A percentile compares a stretch with the other conserved stretches of the same genome.
Evolutionary conservation across 1,284 basidiomycete genomes (phyloP).

Genomic region (Irpex sp.): DNA sequence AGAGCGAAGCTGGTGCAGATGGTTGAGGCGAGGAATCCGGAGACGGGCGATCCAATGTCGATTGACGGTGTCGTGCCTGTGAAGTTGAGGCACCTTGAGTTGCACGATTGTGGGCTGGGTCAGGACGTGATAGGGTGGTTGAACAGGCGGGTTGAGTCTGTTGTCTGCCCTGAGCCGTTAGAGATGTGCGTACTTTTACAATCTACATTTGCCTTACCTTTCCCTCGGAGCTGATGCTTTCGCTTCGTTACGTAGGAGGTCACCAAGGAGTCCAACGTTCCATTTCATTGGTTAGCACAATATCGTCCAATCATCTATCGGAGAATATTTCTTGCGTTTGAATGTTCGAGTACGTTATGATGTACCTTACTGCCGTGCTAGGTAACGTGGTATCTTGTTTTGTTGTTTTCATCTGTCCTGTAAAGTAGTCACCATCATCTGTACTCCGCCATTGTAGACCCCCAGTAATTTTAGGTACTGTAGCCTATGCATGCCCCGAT

Average conservation of each 20-base stretch:
- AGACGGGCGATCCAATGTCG: constrained; percentile 25
- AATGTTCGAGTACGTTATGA: neutral
- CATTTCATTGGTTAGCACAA: neutral
- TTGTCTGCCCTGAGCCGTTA: constrained; percentile 50
- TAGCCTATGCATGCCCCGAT: no score
- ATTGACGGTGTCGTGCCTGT: constrained; percentile 35
- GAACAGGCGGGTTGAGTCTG: constrained; percentile 51
- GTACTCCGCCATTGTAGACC: neutral
- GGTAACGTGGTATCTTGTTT: neutral
- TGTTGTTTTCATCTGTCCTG: neutral
- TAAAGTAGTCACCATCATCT: neutral
- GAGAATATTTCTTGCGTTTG: neutral
- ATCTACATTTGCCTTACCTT: neutral
- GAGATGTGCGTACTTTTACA: constrained; percentile 27
- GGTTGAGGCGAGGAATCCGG: constrained; percentile 65
- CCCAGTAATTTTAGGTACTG: neutral
- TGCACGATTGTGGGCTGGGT: constrained; percentile 63
- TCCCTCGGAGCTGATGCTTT: neutral
- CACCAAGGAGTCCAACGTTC: neutral
- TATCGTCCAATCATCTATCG: neutral
- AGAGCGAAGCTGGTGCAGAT: constrained; percentile 63
- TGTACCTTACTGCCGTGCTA: neutral
- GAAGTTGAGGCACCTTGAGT: constrained; percentile 51
- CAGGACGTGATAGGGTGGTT: constrained; percentile 66
- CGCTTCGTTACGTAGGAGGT: neutral